Conservation (phyloP, 306 rosid genomes). For the Malus orientalis region DNA sequence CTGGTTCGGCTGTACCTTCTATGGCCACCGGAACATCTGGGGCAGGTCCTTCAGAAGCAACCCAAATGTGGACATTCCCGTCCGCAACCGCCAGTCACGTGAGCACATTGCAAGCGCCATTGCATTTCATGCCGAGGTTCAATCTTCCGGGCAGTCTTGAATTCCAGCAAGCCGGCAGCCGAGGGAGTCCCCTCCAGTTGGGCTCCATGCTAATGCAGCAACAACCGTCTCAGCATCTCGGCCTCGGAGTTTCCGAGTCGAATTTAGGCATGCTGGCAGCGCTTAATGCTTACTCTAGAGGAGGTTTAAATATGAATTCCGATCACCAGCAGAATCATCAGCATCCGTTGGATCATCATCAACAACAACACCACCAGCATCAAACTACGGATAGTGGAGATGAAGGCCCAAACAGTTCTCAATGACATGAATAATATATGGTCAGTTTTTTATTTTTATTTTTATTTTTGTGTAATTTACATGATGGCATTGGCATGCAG, state of each 20-base stretch:
- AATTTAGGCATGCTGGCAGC: conserved; percentile 86
- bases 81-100: conserved; percentile 22
- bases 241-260: conserved; percentile 64
- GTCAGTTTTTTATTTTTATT: conserved; percentile 35
- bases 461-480: neutral
- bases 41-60: conserved; percentile 34
- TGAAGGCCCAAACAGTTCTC: conserved; percentile 59
- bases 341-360: conserved; percentile 44
- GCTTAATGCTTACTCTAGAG: conserved; percentile 68
- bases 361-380: conserved; percentile 16
- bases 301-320: conserved; percentile 54
- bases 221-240: conserved; percentile 61
- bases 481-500: neutral
- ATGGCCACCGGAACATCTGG: conserved; percentile 13
- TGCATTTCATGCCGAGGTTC: conserved; percentile 73
- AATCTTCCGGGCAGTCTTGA: conserved; percentile 47
- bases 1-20: conserved; percentile 31
- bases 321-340: conserved; percentile 19
- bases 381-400: conserved; percentile 59
- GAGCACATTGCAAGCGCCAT: conserved; percentile 45
- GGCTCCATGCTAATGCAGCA: conserved; percentile 75
- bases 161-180: conserved; percentile 39
- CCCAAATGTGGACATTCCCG: conserved; percentile 81
- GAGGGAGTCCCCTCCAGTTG: conserved; percentile 45
- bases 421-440: conserved; percentile 27